Evolutionary conservation across 139 green algal genomes (phyloP).

Genomic region (Zygnema cylindricum): DNA sequence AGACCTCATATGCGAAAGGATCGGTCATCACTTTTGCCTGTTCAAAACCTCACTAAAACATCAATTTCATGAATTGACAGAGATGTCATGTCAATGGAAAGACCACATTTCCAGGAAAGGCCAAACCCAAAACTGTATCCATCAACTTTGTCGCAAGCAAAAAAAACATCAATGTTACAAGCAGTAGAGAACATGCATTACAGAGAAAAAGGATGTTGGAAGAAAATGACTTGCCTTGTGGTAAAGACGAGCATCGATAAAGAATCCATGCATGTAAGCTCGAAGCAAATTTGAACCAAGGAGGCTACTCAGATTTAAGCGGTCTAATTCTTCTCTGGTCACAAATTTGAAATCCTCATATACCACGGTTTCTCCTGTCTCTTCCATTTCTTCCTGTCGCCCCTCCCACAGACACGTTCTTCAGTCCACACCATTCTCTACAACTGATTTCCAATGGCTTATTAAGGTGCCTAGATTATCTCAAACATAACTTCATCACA

Average conservation of each 20-base stretch:
- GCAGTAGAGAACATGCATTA: too few relatives aligned
- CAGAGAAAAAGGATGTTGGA: too few relatives aligned
- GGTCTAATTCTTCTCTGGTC: slow-evolving; percentile 78
- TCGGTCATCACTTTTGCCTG: slow-evolving; percentile 72
- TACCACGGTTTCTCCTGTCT: slow-evolving; percentile 73
- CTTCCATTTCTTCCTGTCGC: slow-evolving; percentile 93
- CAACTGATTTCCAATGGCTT: neutral
- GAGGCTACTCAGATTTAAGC: slow-evolving; percentile 87
- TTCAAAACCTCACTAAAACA: neutral
- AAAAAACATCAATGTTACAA: too few relatives aligned
- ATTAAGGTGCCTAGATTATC: too few relatives aligned
- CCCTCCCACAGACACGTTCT: neutral
- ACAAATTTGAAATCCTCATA: slow-evolving; percentile 98
- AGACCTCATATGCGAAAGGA: slow-evolving; percentile 90
- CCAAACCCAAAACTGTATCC: too few relatives aligned
- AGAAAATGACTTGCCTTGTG: slow-evolving; percentile 75
- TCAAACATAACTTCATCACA: too few relatives aligned
- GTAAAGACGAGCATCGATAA: slow-evolving; percentile 93
- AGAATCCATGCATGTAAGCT: slow-evolving; percentile 99
- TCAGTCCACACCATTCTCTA: neutral
- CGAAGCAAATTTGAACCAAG: slow-evolving; percentile 89
- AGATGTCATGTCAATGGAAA: too few relatives aligned
- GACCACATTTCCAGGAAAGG: too few relatives aligned
- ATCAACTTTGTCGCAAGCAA: too few relatives aligned
- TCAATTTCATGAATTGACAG: neutral